Percentiles rank a stretch among this genome's conserved stretches.
Conservation (phyloP, 176 grass and related monocot species). For the Areca catechu region DNA sequence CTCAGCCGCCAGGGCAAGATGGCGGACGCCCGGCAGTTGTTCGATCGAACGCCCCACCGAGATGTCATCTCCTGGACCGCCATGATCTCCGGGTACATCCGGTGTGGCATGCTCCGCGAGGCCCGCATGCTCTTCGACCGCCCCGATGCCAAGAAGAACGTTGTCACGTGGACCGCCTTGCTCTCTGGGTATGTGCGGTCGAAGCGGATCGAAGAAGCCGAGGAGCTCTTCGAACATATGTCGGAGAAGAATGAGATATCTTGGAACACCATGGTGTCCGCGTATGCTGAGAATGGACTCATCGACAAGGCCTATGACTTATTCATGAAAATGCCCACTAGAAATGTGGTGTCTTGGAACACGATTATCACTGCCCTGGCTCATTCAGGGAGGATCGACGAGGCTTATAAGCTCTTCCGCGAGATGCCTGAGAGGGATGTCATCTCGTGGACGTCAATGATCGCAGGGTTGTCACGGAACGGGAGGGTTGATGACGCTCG, state of each 20-base stretch:
- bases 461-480: conserved; percentile 12
- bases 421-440: conserved; percentile 21
- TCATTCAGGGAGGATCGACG: conserved; percentile 3
- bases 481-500: conserved; percentile 4
- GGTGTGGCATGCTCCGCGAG: conserved; percentile 19
- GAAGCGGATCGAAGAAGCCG: conserved; percentile 13
- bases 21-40: conserved; percentile 11
- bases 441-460: conserved; percentile 24
- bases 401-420: conserved; percentile 13
- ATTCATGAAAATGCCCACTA: conserved; percentile 9
- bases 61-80: conserved; percentile 26
- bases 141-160: conserved; percentile 18
- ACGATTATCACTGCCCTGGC: conserved; percentile 10
- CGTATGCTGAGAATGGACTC: conserved; percentile 7
- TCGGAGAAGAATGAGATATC: conserved; percentile 16
- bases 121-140: conserved; percentile 13
- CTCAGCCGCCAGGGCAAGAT: conserved; percentile 10
- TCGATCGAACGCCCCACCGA: conserved; percentile 14
- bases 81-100: conserved; percentile 14
- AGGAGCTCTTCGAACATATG: conserved; percentile 18
- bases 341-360: conserved; percentile 25
- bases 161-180: conserved; percentile 27
- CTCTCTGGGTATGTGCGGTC: conserved; percentile 19
- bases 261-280: conserved; percentile 23
- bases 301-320: conserved; percentile 7